phyloP scores from a whole-genome alignment of 2,329 filamentous ascomycete genomes.

The Aspergillus bombycis region DNA sequence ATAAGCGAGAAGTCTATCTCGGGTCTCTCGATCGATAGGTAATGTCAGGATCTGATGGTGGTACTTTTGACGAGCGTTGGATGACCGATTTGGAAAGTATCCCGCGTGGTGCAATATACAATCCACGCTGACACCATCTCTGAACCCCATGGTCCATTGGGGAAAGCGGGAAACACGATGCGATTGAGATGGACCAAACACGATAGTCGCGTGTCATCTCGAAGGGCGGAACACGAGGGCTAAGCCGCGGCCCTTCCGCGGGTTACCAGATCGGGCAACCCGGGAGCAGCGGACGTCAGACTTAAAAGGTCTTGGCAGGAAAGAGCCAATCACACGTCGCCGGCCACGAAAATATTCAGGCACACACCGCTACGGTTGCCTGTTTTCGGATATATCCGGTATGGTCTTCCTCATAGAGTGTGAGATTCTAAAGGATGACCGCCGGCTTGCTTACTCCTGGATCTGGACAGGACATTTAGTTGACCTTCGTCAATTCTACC shows the following conservation, averaged over 20 bases:
- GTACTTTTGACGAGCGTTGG: neutral
- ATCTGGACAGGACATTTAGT: no score
- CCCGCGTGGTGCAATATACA: neutral
- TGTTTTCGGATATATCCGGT: no score
- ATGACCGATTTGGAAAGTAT: neutral
- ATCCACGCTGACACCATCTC: rapidly evolving
- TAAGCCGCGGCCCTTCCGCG: neutral
- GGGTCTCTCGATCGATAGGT: neutral
- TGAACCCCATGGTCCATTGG: neutral
- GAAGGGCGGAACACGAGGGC: neutral
- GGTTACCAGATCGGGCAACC: neutral
- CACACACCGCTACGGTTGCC: neutral
- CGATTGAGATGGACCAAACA: neutral
- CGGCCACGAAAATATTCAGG: neutral
- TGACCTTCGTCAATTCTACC: no score
- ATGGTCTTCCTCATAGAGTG: no score
- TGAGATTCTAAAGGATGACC: no score
- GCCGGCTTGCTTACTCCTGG: no score
- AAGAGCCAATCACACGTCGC: no score
- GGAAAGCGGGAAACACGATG: neutral
- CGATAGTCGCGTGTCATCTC: neutral
- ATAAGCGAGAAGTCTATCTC: neutral
- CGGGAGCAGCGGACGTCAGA: neutral
- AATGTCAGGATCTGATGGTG: neutral
- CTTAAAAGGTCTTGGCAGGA: neutral